Evolutionary conservation across 2,329 filamentous ascomycete species (phyloP).

Genomic region (Trichoderma pleuroti): DNA sequence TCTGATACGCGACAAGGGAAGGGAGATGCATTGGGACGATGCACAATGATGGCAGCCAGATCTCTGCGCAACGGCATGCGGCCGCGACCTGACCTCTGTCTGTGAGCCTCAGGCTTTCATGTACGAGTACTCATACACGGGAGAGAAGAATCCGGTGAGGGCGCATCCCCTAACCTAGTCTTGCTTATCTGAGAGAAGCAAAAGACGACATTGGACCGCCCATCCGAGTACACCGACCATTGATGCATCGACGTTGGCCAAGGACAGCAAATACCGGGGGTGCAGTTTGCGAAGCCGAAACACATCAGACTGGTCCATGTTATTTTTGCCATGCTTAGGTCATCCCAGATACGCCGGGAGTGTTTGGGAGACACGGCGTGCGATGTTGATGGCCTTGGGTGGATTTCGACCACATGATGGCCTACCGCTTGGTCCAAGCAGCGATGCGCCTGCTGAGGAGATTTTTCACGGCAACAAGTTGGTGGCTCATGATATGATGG

Average conservation of each 20-base stretch:
- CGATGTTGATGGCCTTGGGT: neutral
- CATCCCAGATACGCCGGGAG: neutral
- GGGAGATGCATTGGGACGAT: constrained; percentile 3
- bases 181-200: neutral
- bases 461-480: neutral
- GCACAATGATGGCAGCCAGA: constrained; percentile 20
- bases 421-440: neutral
- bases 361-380: neutral
- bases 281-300: neutral
- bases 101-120: neutral
- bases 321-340: neutral
- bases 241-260: neutral
- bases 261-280: neutral
- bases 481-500: neutral
- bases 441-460: neutral
- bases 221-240: neutral
- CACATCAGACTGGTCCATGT: neutral
- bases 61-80: constrained; percentile 14
- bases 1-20: constrained; percentile 7
- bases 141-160: neutral
- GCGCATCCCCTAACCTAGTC: neutral
- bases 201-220: neutral
- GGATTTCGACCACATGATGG: neutral
- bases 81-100: neutral
- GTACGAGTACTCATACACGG: neutral